Conservation (phyloP, 169 alveolate genomes). For the Cryptosporidium xiaoi region DNA sequence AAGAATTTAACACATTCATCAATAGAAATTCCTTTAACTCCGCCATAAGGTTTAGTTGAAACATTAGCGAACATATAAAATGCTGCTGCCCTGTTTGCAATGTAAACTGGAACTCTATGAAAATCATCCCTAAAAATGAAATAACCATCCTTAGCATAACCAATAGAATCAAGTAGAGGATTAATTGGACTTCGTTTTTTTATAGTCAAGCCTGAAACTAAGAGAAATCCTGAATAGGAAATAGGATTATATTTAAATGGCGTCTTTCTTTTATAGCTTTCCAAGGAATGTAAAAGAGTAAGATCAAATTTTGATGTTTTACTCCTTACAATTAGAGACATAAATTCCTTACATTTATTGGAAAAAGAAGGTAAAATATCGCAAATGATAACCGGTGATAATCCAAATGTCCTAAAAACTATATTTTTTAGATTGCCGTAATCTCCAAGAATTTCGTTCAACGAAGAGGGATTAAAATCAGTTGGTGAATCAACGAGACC, state of each 20-base stretch:
- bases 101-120: not conserved
- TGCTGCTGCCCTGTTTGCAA: constrained; percentile 52
- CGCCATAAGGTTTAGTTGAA: not conserved
- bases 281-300: not conserved
- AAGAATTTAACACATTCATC: not conserved
- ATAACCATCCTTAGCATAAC: not conserved
- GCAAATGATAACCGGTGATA: not conserved
- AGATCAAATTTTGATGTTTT: not conserved
- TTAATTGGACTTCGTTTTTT: not conserved
- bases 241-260: not conserved
- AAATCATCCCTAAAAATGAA: not conserved
- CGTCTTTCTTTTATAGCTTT: not conserved
- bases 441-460: not conserved
- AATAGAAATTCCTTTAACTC: not conserved
- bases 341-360: not conserved
- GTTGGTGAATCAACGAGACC: too few species aligned
- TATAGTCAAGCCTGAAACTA: not conserved
- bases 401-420: not conserved
- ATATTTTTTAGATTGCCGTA: not conserved
- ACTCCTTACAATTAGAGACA: not conserved
- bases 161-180: not conserved
- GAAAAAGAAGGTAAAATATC: not conserved
- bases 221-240: constrained; percentile 1
- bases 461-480: not conserved
- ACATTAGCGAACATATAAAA: constrained; percentile 14